phyloP scores from a whole-genome alignment of 345 rosid genomes.

The Passiflora organensis region DNA sequence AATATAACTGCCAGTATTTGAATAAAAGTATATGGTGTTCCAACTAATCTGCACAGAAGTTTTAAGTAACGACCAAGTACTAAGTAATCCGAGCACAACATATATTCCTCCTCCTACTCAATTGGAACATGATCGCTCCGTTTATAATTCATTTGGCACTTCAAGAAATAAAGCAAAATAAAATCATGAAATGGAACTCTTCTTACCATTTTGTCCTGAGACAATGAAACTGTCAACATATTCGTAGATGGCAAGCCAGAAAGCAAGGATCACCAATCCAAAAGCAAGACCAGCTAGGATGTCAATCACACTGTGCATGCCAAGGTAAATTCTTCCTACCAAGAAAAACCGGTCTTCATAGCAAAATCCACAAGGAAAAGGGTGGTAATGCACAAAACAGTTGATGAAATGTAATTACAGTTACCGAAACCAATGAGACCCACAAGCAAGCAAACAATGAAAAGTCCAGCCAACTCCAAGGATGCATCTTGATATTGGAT shows the following conservation, averaged over 20 bases:
- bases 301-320: conserved; percentile 94
- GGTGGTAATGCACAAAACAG: conserved; percentile 2
- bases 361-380: conserved; percentile 2
- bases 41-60: too few species aligned
- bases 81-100: too few species aligned
- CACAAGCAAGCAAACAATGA: conserved; percentile 58
- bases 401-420: conserved; percentile 17
- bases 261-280: conserved; percentile 61
- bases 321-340: conserved; percentile 94
- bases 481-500: conserved; percentile 27
- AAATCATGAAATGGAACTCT: too few species aligned
- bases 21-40: too few species aligned
- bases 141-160: too few species aligned
- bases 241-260: conserved; percentile 66
- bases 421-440: conserved; percentile 68
- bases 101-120: too few species aligned
- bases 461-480: conserved; percentile 46
- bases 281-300: conserved; percentile 64
- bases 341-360: conserved; percentile 35
- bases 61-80: too few species aligned
- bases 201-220: conserved; percentile 79
- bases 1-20: too few species aligned
- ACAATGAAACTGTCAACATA: conserved; percentile 58
- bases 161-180: too few species aligned
- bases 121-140: too few species aligned